Evolutionary conservation across 306 rosid genomes (phyloP).

Genomic region (Rosa persica): DNA sequence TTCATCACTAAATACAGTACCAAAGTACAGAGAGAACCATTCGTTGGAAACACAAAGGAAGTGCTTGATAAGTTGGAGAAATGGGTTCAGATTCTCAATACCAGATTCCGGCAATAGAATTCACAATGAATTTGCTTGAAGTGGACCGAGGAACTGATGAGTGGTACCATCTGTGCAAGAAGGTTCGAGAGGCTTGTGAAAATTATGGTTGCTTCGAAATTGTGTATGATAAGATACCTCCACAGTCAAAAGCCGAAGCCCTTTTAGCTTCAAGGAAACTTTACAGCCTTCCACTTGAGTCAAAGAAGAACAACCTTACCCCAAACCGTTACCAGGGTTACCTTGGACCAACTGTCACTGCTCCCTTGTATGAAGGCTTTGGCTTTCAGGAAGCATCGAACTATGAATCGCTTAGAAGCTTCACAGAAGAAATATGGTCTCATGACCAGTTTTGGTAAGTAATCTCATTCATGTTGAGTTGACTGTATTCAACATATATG

Average conservation of each 20-base stretch:
- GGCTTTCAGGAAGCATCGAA: slow-evolving; percentile 6
- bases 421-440: neutral
- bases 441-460: neutral
- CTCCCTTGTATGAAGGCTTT: slow-evolving; percentile 4
- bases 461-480: too few relatives aligned
- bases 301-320: neutral
- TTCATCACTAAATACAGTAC: neutral
- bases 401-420: neutral
- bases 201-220: slow-evolving; percentile 18
- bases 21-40: neutral
- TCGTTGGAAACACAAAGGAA: neutral
- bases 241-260: neutral
- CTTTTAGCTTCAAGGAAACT: neutral
- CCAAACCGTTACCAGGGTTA: neutral
- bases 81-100: neutral
- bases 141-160: slow-evolving; percentile 28
- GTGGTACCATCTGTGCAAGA: slow-evolving; percentile 34
- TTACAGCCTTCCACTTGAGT: slow-evolving; percentile 1
- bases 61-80: neutral
- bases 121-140: neutral
- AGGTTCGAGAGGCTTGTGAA: slow-evolving; percentile 49
- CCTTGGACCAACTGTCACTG: neutral
- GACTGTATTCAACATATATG: too few relatives aligned
- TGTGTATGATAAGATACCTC: too few relatives aligned
- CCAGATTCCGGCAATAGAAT: neutral